phyloP scores from a whole-genome alignment of 2,329 filamentous ascomycete genomes.

The Xylariales sp. region DNA sequence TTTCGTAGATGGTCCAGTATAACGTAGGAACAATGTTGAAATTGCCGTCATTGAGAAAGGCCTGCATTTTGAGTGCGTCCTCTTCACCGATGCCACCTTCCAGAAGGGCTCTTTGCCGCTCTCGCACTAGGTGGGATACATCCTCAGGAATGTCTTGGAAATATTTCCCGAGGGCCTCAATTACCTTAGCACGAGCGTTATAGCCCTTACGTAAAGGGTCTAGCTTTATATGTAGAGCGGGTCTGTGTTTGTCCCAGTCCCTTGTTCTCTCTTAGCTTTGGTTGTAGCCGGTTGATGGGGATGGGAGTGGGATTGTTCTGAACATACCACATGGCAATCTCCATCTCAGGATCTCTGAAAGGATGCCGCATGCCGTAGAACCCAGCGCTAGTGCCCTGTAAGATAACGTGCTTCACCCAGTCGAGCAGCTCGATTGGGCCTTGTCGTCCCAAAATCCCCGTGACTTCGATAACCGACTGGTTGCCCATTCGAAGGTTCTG shows the following conservation, averaged over 20 bases:
- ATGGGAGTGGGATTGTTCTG: neutral
- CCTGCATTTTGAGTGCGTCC: neutral
- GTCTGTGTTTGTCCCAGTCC: no score
- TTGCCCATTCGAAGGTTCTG: constrained; percentile 8
- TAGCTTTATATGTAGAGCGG: no score
- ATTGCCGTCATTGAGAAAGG: constrained; percentile 24
- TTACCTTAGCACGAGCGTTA: no score
- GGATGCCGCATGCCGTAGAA: constrained; percentile 10
- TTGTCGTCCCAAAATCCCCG: neutral
- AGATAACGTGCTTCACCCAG: constrained; percentile 10
- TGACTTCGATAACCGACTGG: constrained; percentile 1
- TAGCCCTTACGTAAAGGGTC: no score
- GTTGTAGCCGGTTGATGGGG: neutral
- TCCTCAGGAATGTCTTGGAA: no score
- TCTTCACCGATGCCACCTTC: neutral
- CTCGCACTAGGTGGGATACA: no score
- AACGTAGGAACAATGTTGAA: constrained; percentile 35
- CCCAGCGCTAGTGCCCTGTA: constrained; percentile 8
- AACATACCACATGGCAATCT: neutral
- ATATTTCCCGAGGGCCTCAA: no score
- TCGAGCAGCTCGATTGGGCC: constrained; percentile 3
- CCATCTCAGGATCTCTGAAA: neutral
- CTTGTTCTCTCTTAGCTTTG: no score
- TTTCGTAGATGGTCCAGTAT: constrained; percentile 39
- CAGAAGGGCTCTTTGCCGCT: neutral